A percentile compares a stretch with the other conserved stretches of the same genome.
These are phyloP conservation scores for Lachnellula suecica DNA, from an alignment of 2,329 filamentous ascomycete species.

Conservation along the genomic window DNA sequence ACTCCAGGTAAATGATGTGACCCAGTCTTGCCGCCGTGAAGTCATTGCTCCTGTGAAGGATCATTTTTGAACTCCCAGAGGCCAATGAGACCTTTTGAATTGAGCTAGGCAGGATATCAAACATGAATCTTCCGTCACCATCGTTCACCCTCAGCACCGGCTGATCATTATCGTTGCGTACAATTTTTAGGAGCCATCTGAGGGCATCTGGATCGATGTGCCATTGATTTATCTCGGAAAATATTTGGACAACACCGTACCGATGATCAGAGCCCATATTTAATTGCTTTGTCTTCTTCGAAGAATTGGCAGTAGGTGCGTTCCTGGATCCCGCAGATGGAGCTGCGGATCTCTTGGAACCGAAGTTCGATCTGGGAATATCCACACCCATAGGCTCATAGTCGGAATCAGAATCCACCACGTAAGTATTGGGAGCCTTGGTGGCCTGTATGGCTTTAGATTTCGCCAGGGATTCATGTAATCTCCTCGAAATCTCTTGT, in stretches of 20 bases:
- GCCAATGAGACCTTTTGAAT: background rate
- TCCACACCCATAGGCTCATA: background rate
- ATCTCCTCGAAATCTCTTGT: background rate
- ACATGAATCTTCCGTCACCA: background rate
- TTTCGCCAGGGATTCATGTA: background rate
- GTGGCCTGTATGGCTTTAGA: background rate
- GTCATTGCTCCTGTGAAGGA: background rate
- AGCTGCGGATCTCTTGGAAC: background rate
- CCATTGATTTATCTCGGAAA: slow-evolving; percentile 1
- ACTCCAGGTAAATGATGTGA: background rate
- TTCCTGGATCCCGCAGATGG: background rate
- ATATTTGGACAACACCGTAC: background rate
- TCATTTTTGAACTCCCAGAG: background rate
- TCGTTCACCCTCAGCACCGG: background rate
- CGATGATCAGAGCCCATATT: background rate
- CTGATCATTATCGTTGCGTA: background rate
- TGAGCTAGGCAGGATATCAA: background rate
- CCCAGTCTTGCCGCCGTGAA: background rate
- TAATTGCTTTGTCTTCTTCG: background rate
- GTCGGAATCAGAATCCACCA: background rate
- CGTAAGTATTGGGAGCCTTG: background rate
- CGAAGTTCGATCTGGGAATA: background rate
- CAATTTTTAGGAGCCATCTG: background rate
- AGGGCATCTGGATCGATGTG: background rate
- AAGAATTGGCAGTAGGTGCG: background rate